These are phyloP conservation scores for Chytriomyces confervae DNA, from an alignment of 192 early-diverging fungal species.

Conservation along the genomic window DNA sequence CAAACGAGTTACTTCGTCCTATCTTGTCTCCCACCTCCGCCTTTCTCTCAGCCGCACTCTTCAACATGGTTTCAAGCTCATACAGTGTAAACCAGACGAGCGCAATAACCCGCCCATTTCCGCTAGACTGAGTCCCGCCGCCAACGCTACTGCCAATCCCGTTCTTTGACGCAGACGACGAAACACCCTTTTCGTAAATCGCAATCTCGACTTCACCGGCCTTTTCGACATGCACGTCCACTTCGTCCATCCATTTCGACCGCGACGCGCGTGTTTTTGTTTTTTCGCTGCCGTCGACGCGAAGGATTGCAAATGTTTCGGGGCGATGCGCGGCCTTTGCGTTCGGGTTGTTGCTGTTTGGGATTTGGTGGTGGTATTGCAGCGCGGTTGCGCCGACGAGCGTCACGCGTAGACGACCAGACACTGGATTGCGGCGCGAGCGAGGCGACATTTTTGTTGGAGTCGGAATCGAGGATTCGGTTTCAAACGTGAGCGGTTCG, in stretches of 20 bases:
- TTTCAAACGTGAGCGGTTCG: background rate
- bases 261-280: constrained; percentile 69
- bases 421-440: constrained; percentile 23
- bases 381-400: constrained; percentile 37
- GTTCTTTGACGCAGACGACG: no score
- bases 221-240: constrained; percentile 86
- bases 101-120: constrained; percentile 63
- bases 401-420: constrained; percentile 47
- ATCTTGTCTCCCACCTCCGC: background rate
- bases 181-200: constrained; percentile 77
- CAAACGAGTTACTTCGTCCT: background rate
- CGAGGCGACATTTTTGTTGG: constrained; percentile 24
- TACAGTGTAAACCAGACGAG: constrained; percentile 91
- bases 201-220: constrained; percentile 91
- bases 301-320: constrained; percentile 78
- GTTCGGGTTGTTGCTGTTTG: constrained; percentile 16
- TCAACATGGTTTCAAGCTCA: constrained; percentile 82
- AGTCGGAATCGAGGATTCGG: background rate
- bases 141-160: background rate
- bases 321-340: constrained; percentile 30
- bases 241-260: constrained; percentile 83
- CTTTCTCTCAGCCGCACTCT: background rate
- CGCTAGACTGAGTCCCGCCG: constrained; percentile 23
- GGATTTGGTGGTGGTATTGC: constrained; percentile 55
- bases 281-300: constrained; percentile 79